These are phyloP conservation scores for Apocynum venetum DNA, from an alignment of 257 asterid species.

Conservation along the genomic window DNA sequence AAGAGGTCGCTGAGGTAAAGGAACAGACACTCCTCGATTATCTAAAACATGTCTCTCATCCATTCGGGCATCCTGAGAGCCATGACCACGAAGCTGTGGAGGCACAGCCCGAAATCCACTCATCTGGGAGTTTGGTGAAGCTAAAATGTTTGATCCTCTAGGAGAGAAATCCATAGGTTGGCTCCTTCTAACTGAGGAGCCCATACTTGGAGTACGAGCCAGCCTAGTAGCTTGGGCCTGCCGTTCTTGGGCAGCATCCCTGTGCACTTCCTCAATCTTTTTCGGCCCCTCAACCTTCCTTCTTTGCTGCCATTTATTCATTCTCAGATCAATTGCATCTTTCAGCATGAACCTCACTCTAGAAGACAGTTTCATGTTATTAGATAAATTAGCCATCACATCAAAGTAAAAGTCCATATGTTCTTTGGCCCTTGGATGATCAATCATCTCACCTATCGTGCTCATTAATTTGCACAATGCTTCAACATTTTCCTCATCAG, in stretches of 20 bases:
- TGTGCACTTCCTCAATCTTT: slow-evolving; percentile 90
- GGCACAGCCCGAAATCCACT: slow-evolving; percentile 49
- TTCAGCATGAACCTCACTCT: slow-evolving; percentile 91
- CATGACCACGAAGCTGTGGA: slow-evolving; percentile 61
- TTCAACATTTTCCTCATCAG: slow-evolving; percentile 88
- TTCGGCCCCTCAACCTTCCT: slow-evolving; percentile 97
- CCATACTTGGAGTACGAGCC: slow-evolving; percentile 64
- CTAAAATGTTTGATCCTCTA: slow-evolving; percentile 48
- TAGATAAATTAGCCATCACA: slow-evolving; percentile 58
- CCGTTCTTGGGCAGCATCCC: slow-evolving; percentile 96
- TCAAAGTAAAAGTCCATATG: slow-evolving; percentile 72
- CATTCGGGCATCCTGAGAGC: slow-evolving; percentile 61
- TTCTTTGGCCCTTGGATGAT: slow-evolving; percentile 72
- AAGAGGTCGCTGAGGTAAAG: slow-evolving; percentile 66
- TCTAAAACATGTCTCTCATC: slow-evolving; percentile 62
- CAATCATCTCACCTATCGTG: slow-evolving; percentile 93
- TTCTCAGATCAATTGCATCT: slow-evolving; percentile 88
- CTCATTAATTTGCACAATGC: slow-evolving; percentile 96
- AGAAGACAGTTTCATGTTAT: slow-evolving; percentile 73
- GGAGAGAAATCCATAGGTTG: slow-evolving; percentile 69
- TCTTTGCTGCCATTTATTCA: slow-evolving; percentile 96
- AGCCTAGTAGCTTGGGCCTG: slow-evolving; percentile 70
- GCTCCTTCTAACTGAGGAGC: slow-evolving; percentile 56
- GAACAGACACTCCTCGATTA: slow-evolving; percentile 52
- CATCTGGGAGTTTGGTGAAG: slow-evolving; percentile 61